Evolutionary conservation across 1,284 basidiomycete species (phyloP).

Genomic region (Veloporphyrellus conicus): DNA sequence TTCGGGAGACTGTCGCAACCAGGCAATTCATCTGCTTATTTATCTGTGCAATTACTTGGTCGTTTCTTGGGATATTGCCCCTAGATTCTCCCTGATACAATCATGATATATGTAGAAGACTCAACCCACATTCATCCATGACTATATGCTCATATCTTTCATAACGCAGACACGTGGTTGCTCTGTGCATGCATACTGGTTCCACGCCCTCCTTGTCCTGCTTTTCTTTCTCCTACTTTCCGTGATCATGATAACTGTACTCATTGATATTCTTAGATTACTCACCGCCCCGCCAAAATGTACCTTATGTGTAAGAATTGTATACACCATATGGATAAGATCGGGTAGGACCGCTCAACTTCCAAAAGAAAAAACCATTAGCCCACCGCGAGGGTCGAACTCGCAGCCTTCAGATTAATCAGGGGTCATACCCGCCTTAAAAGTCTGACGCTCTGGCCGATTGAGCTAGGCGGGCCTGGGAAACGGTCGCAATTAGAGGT

Average conservation of each 20-base stretch:
- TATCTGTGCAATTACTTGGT: slow-evolving; percentile 27
- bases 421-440: slow-evolving; percentile 52
- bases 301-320: slow-evolving; percentile 12
- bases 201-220: slow-evolving; percentile 6
- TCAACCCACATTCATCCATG: slow-evolving; percentile 15
- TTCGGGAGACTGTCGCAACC: slow-evolving; percentile 9
- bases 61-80: slow-evolving; percentile 31
- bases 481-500: not conserved
- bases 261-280: slow-evolving; percentile 24
- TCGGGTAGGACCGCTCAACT: not conserved
- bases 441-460: slow-evolving; percentile 58
- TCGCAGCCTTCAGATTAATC: slow-evolving; percentile 82
- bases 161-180: slow-evolving; percentile 6
- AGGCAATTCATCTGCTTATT: slow-evolving; percentile 25
- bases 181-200: slow-evolving; percentile 15
- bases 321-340: not conserved
- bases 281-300: slow-evolving; percentile 13
- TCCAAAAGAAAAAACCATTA: slow-evolving; percentile 34
- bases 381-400: slow-evolving; percentile 90
- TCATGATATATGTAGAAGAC: slow-evolving; percentile 19
- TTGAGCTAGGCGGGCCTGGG: slow-evolving; percentile 47
- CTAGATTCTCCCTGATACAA: slow-evolving; percentile 27
- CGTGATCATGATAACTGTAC: slow-evolving; percentile 15
- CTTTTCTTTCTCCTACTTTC: slow-evolving; percentile 11
- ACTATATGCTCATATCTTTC: slow-evolving; percentile 15